Evolutionary conservation across 2,329 filamentous ascomycete species (phyloP).

Genomic region (Ilyonectria robusta): DNA sequence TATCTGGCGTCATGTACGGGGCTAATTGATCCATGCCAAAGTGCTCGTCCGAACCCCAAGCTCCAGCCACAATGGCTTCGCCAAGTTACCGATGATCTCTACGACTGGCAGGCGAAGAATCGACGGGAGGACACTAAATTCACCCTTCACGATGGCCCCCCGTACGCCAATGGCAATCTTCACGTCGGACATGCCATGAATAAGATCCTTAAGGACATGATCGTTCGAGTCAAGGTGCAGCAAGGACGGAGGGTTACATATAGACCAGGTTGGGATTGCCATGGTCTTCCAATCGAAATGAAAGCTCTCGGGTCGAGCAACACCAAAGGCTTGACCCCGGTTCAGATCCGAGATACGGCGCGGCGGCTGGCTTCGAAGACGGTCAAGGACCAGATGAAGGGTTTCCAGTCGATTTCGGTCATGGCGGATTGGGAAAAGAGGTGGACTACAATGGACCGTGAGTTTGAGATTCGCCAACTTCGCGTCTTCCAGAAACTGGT

Average conservation of each 20-base stretch:
- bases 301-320: constrained; percentile 81
- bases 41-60: constrained; percentile 66
- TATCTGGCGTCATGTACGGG: constrained; percentile 7
- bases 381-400: constrained; percentile 79
- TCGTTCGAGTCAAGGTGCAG: constrained; percentile 84
- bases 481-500: constrained; percentile 83
- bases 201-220: constrained; percentile 97
- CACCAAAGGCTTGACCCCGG: constrained; percentile 61
- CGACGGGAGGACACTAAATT: constrained; percentile 75
- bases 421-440: constrained; percentile 85
- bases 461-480: constrained; percentile 82
- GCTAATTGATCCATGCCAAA: constrained; percentile 49
- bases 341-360: constrained; percentile 75
- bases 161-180: constrained; percentile 93
- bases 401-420: constrained; percentile 80
- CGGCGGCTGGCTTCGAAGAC: constrained; percentile 77
- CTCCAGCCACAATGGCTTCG: constrained; percentile 73
- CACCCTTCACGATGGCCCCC: constrained; percentile 93
- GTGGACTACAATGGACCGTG: constrained; percentile 85
- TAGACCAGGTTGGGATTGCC: constrained; percentile 96
- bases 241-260: constrained; percentile 81
- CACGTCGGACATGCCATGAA: constrained; percentile 97
- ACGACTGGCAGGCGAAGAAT: constrained; percentile 83
- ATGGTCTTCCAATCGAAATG: constrained; percentile 96
- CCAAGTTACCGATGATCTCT: constrained; percentile 88